Conservation (phyloP, 768 basidiomycete species). For the Leccinum uliginosum region DNA sequence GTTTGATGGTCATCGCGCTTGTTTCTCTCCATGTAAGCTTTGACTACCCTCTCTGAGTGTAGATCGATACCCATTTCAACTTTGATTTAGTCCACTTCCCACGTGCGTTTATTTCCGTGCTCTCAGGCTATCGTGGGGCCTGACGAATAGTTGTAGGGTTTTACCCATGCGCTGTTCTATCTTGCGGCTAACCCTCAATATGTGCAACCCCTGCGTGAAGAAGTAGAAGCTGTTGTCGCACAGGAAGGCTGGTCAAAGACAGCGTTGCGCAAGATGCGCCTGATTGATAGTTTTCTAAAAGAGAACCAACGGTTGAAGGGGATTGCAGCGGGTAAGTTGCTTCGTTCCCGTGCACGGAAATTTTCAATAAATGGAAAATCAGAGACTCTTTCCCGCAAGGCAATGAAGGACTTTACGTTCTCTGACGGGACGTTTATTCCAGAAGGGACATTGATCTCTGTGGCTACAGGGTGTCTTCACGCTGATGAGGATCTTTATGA, state of each 20-base stretch:
- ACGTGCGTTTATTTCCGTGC: not conserved
- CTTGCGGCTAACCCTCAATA: not conserved
- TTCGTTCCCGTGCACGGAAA: not conserved
- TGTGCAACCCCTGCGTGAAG: not conserved
- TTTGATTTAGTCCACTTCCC: not conserved
- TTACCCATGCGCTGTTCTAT: not conserved
- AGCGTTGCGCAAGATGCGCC: not conserved
- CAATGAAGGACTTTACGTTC: not conserved
- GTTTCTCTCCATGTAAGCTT: slow-evolving; percentile 12
- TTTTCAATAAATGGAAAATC: not conserved
- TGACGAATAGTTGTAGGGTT: not conserved
- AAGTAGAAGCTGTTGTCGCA: not conserved
- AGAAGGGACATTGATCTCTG: not conserved
- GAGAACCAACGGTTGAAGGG: not conserved
- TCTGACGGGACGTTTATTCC: not conserved
- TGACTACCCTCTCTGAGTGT: not conserved
- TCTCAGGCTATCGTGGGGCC: not conserved
- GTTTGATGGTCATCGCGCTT: not conserved
- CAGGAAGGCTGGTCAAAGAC: not conserved
- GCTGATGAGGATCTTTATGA: slow-evolving; percentile 22
- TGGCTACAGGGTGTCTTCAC: slow-evolving; percentile 9
- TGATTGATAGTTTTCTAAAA: not conserved
- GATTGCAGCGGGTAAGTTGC: not conserved
- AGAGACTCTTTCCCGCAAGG: not conserved
- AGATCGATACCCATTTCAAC: not conserved